Percentiles rank a stretch among this genome's conserved stretches.
Evolutionary conservation across 495 filamentous ascomycete genomes (phyloP).

Genomic region (Tuber melanosporum): DNA sequence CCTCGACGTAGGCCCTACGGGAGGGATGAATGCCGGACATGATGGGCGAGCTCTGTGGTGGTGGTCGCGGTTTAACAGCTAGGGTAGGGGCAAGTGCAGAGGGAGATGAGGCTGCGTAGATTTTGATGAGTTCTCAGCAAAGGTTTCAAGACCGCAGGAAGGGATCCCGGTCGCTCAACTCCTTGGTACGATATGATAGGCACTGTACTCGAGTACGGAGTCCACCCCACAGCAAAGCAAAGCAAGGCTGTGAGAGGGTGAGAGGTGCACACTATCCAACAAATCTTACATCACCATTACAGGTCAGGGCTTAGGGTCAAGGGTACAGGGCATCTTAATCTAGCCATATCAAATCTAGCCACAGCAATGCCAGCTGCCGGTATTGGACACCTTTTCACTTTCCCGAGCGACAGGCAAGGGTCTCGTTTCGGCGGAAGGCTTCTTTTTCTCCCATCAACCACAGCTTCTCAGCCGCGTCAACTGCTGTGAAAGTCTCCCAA

Average conservation of each 20-base stretch:
- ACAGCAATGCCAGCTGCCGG: neutral
- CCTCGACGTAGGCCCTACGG: constrained; percentile 93
- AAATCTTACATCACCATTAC: neutral
- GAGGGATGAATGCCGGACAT: constrained; percentile 65
- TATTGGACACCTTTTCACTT: neutral
- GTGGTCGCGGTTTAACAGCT: neutral
- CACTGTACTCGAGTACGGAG: neutral
- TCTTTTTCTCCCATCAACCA: neutral
- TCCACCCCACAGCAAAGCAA: neutral
- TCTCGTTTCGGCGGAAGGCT: neutral
- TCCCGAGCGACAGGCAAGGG: neutral
- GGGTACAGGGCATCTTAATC: neutral
- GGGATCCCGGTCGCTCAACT: neutral
- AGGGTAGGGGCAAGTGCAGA: neutral
- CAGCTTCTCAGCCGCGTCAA: neutral
- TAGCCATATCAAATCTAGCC: neutral
- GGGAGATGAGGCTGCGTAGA: constrained; percentile 1
- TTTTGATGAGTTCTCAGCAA: constrained; percentile 26
- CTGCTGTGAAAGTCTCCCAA: neutral
- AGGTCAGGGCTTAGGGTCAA: neutral
- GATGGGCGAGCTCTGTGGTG: neutral
- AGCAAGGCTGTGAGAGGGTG: neutral
- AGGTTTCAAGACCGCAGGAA: constrained; percentile 48
- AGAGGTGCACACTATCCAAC: neutral
- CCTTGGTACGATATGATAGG: neutral